Conservation (phyloP, 345 rosid genomes). For the Rhodamnia argentea region DNA sequence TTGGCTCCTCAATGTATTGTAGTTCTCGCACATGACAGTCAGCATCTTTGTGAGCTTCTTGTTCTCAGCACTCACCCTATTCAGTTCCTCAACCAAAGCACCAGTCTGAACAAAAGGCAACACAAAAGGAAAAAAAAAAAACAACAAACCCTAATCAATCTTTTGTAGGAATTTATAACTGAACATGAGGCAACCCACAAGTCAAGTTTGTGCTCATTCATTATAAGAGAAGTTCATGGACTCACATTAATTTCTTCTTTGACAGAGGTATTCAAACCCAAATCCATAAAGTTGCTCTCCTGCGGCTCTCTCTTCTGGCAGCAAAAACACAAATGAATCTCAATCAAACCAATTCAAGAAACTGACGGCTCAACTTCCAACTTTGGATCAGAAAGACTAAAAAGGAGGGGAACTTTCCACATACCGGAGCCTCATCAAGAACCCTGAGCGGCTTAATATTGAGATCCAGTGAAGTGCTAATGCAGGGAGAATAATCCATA, state of each 20-base stretch:
- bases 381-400: background rate
- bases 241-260: constrained; percentile 30
- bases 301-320: constrained; percentile 18
- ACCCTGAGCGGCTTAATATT: constrained; percentile 25
- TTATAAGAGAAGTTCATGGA: background rate
- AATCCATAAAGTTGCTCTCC: constrained; percentile 13
- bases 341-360: background rate
- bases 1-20: constrained; percentile 56
- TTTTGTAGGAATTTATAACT: background rate
- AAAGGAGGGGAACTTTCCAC: background rate
- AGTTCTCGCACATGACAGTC: constrained; percentile 63
- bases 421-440: constrained; percentile 10
- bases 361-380: background rate
- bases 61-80: constrained; percentile 74
- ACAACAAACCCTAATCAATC: background rate
- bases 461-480: constrained; percentile 55
- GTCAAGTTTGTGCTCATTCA: background rate
- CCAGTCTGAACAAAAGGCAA: constrained; percentile 15
- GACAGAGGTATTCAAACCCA: constrained; percentile 14
- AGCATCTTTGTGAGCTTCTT: constrained; percentile 78
- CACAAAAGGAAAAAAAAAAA: background rate
- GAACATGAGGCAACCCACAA: background rate
- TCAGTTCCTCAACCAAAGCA: constrained; percentile 65
- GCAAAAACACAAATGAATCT: background rate
- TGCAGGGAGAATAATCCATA: constrained; percentile 43